Conservation (phyloP, 257 asterid species). For the Rauvolfia tetraphylla region DNA sequence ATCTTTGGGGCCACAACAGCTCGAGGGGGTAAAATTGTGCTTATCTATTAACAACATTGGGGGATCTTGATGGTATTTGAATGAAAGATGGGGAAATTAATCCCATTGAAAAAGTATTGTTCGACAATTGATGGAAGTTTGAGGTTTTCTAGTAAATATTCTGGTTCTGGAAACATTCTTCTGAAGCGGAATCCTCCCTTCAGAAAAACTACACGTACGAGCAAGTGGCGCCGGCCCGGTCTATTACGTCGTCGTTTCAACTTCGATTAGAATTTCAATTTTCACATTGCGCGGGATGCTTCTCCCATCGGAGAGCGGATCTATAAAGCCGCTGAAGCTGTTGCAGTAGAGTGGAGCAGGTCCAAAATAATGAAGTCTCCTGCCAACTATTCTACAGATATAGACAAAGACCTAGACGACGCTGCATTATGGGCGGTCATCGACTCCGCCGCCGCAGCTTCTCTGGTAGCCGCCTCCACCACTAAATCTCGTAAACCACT, state of each 20-base stretch:
- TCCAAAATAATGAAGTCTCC: slow-evolving; percentile 38
- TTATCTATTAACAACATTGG: too few relatives aligned
- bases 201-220: too few relatives aligned
- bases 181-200: too few relatives aligned
- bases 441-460: slow-evolving; percentile 90
- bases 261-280: not conserved
- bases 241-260: not conserved
- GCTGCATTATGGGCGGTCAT: slow-evolving; percentile 94
- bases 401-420: slow-evolving; percentile 81
- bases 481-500: slow-evolving; percentile 34
- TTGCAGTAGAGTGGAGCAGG: not conserved
- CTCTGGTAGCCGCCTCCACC: slow-evolving; percentile 39
- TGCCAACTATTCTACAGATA: slow-evolving; percentile 40
- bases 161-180: too few relatives aligned
- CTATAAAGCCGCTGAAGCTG: slow-evolving; percentile 1
- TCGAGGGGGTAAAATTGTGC: too few relatives aligned
- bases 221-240: not conserved
- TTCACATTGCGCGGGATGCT: not conserved
- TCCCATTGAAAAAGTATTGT: not conserved
- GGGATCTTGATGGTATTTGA: too few relatives aligned
- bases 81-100: too few relatives aligned
- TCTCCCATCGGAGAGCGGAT: not conserved
- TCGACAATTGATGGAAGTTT: not conserved
- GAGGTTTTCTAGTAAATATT: not conserved
- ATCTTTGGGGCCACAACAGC: too few relatives aligned